phyloP scores from a whole-genome alignment of 345 rosid species.

The Melastoma malabathricum region DNA sequence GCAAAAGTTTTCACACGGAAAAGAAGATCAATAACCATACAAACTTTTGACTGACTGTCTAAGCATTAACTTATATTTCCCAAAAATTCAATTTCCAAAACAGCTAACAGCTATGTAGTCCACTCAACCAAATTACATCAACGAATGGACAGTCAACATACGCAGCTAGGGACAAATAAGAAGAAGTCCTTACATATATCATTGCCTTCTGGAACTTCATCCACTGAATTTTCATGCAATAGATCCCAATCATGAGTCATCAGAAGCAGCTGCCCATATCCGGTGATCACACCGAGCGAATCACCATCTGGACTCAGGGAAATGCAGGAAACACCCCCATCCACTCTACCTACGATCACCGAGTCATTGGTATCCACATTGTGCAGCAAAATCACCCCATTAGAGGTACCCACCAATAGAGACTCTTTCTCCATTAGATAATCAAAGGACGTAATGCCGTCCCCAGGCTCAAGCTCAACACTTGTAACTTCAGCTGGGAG shows the following conservation, averaged over 20 bases:
- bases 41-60: too few species aligned
- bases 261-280: constrained; percentile 66
- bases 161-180: constrained; percentile 13
- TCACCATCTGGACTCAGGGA: constrained; percentile 89
- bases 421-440: constrained; percentile 91
- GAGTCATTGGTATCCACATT: constrained; percentile 42
- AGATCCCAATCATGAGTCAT: constrained; percentile 98
- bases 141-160: too few species aligned
- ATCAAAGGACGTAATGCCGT: constrained; percentile 59
- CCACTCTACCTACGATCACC: constrained; percentile 69
- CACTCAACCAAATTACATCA: too few species aligned
- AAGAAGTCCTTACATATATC: constrained; percentile 74
- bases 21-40: too few species aligned
- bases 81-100: too few species aligned
- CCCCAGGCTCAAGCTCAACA: constrained; percentile 55
- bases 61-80: neutral
- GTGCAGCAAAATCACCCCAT: constrained; percentile 54
- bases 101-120: too few species aligned
- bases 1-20: too few species aligned
- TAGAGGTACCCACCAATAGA: constrained; percentile 56
- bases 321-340: constrained; percentile 76
- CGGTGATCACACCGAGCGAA: constrained; percentile 52
- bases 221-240: constrained; percentile 57
- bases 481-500: constrained; percentile 32
- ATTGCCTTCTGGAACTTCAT: constrained; percentile 44